Base-by-base conservation (phyloP, 164 flowering plant species). In the Berberis thunbergii region DNA sequence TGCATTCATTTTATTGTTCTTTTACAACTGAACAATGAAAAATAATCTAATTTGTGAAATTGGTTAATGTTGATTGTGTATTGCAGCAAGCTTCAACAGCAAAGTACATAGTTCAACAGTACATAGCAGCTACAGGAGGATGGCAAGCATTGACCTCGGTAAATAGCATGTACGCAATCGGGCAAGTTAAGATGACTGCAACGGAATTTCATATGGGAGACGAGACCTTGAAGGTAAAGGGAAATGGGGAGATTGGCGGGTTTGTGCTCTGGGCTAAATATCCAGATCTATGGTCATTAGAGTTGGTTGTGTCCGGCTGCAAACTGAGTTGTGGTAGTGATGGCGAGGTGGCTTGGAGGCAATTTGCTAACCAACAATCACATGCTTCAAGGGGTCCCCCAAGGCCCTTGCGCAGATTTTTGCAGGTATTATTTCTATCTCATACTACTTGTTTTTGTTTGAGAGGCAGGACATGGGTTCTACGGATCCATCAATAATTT, bases 331-430 rank as follows among this genome's bases (percentile, higher is more conserved):
- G 89, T 1, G 96, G 96, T 1, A 84, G 96, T 54, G 77, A 88
- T 44, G 89, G 96, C n/a, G 84, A 76, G 54, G 77, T 88, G 1
- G 83, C 84, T 0, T 88, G 96, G 96, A 84, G 79, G 58, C 91
- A 88, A 59, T 83, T 87, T 13, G 77, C 88, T 46, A 76, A 84
- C 12, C 84, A 83, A 57, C 79, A 77, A 64, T 79, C 78, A 12
- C 77, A 75, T 7, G 83, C 86, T 48, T 77, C 81, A 1, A 64
- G 71, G 65, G 91, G 89, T 56, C 89, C 96, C 67, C 89, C 96
- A 0, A 70, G 91, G 60, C 96, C 89, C 66, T 77, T 88, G 5
- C 82, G 91, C 6, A 82, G 91, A 57, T 83, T 88, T 73, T 81
- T 86, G 50, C 91, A 88, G 86, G 96, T 86, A 74, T 26, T 26